These are phyloP conservation scores for Tribonema minus DNA, from an alignment of 108 stramenopile species.

Conservation along the genomic window DNA sequence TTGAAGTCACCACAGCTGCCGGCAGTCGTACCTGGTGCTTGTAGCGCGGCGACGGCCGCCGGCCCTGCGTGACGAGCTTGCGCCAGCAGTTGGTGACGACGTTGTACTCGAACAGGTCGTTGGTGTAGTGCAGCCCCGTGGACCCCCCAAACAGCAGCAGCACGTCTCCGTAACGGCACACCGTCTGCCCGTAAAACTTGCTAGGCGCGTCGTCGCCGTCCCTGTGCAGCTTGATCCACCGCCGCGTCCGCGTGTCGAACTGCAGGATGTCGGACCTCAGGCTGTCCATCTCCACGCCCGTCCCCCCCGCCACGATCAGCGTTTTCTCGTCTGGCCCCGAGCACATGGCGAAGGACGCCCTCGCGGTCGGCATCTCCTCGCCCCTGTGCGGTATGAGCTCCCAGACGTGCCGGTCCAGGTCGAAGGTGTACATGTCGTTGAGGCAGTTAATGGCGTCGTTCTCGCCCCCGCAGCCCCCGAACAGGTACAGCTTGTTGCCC, in stretches of 20 bases:
- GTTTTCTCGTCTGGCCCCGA: slow-evolving; percentile 17
- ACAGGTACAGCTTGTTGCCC: slow-evolving; percentile 15
- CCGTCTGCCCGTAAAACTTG: slow-evolving; percentile 46
- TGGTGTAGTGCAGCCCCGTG: slow-evolving; percentile 38
- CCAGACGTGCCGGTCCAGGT: slow-evolving; percentile 42
- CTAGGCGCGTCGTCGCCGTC: slow-evolving; percentile 35
- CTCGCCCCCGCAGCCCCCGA: slow-evolving; percentile 44
- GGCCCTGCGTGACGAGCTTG: slow-evolving; percentile 15
- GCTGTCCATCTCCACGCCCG: slow-evolving; percentile 48
- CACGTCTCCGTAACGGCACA: slow-evolving; percentile 28
- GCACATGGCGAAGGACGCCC: slow-evolving; percentile 41
- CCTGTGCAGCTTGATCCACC: slow-evolving; percentile 9
- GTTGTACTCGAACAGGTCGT: slow-evolving; percentile 48
- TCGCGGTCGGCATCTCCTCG: background rate
- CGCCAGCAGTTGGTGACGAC: slow-evolving; percentile 19
- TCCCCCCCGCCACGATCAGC: slow-evolving; percentile 35
- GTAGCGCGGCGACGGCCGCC: slow-evolving; percentile 30
- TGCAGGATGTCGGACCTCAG: slow-evolving; percentile 33
- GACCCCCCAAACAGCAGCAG: slow-evolving; percentile 47
- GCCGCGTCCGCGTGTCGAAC: slow-evolving; percentile 20
- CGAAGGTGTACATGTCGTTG: slow-evolving; percentile 36
- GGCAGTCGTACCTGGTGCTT: slow-evolving; percentile 45
- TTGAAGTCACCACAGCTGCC: no score
- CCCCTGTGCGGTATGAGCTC: slow-evolving; percentile 1
- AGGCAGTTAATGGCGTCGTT: slow-evolving; percentile 39